phyloP scores from a whole-genome alignment of 1,284 basidiomycete genomes.

The Ceratobasidium sp. region DNA sequence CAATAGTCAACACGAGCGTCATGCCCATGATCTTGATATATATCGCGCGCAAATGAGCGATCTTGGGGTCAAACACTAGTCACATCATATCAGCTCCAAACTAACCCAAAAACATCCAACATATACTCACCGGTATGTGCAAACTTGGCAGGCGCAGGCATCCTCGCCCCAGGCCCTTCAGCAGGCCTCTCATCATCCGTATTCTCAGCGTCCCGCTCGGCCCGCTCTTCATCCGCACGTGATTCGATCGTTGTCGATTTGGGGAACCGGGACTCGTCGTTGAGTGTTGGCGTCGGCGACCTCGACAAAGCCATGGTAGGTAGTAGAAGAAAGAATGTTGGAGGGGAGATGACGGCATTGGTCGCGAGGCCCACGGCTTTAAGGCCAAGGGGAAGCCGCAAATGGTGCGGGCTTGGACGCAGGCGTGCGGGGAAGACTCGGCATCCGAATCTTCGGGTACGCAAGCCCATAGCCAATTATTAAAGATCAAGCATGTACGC shows the following conservation, averaged over 20 bases:
- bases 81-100: background rate
- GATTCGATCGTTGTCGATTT: background rate
- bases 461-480: too few relatives aligned
- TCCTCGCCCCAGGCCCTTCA: conserved; percentile 22
- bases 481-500: too few relatives aligned
- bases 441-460: too few relatives aligned
- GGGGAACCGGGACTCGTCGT: conserved; percentile 7
- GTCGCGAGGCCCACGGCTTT: too few relatives aligned
- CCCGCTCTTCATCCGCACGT: conserved; percentile 13
- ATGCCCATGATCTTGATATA: conserved; percentile 48
- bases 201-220: conserved; percentile 20
- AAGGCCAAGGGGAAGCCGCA: too few relatives aligned
- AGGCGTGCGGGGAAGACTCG: too few relatives aligned
- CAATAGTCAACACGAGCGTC: conserved; percentile 42
- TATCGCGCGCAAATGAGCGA: conserved; percentile 43
- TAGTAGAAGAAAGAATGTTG: background rate
- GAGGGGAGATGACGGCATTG: too few relatives aligned
- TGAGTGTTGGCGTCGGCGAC: conserved; percentile 11
- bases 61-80: conserved; percentile 45
- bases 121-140: conserved; percentile 21
- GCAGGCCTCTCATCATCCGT: conserved; percentile 16
- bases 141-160: conserved; percentile 36
- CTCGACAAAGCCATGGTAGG: conserved; percentile 14
- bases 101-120: background rate
- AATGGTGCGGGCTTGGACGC: too few relatives aligned